phyloP scores from a whole-genome alignment of 305 asterid genomes.

The Petunia hybrid region DNA sequence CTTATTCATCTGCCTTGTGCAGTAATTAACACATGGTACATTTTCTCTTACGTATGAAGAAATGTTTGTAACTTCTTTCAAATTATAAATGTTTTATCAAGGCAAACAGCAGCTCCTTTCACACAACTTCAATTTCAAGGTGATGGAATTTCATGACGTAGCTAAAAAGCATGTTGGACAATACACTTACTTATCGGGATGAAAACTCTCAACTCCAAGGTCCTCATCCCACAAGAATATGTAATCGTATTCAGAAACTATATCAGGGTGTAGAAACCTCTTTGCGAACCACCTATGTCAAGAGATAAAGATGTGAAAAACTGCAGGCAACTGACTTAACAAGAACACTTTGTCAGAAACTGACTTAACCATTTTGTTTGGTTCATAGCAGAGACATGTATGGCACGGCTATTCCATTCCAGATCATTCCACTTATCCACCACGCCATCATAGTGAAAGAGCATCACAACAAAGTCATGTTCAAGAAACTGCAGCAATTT shows the following conservation, averaged over 20 bases:
- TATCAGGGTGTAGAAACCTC: conserved; percentile 93
- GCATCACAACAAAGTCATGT: conserved; percentile 75
- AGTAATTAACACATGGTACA: not conserved
- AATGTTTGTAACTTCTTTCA: not conserved
- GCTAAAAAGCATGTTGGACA: not conserved
- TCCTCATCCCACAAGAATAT: conserved; percentile 97
- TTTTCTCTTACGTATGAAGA: not conserved
- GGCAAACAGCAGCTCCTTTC: too few relatives aligned
- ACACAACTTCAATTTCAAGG: too few relatives aligned
- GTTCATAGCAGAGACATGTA: conserved; percentile 74
- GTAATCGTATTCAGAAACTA: conserved; percentile 84
- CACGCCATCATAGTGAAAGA: conserved; percentile 88
- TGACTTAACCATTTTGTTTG: conserved; percentile 81
- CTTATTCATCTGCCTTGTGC: not conserved
- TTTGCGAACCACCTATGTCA: conserved; percentile 90
- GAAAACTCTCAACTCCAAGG: conserved; percentile 76
- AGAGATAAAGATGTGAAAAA: not conserved
- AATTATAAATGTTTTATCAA: too few relatives aligned
- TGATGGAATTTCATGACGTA: not conserved
- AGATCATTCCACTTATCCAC: conserved; percentile 82
- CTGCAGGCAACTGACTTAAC: not conserved
- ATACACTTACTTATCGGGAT: conserved; percentile 67
- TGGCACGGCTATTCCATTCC: conserved; percentile 67
- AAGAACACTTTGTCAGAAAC: not conserved
- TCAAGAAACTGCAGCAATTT: conserved; percentile 69